Percentiles rank a stretch among this genome's conserved stretches.
Evolutionary conservation across 257 asterid species (phyloP).

Genomic region (Lavandula angustifolia): DNA sequence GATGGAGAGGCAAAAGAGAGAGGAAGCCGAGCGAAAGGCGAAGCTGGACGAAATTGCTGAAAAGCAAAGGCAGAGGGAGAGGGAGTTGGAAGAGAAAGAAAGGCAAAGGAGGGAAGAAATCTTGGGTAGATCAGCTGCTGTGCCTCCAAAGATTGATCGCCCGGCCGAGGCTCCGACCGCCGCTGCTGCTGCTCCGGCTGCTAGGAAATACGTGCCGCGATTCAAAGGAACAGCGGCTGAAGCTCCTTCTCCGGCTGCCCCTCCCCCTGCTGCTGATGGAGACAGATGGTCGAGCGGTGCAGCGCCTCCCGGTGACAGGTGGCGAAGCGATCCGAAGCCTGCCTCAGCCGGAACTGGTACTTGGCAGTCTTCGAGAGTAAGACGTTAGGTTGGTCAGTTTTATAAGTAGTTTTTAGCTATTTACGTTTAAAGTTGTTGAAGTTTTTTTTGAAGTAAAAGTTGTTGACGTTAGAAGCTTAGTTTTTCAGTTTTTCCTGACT

Average conservation of each 20-base stretch:
- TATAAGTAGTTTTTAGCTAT: too few species aligned
- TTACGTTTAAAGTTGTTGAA: too few species aligned
- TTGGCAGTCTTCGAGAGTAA: slow-evolving; percentile 25
- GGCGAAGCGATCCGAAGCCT: slow-evolving; percentile 20
- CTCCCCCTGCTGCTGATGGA: not conserved
- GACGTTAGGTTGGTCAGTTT: not conserved
- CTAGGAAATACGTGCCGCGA: slow-evolving; percentile 26
- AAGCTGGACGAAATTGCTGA: slow-evolving; percentile 33
- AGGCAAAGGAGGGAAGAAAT: slow-evolving; percentile 29
- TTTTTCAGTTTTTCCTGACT: too few species aligned
- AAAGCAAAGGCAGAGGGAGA: slow-evolving; percentile 31
- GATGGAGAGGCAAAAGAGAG: slow-evolving; percentile 32
- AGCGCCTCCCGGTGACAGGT: slow-evolving; percentile 19
- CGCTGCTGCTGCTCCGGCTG: not conserved
- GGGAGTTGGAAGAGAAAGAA: slow-evolving; percentile 32
- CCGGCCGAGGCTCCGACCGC: not conserved
- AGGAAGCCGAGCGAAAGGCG: slow-evolving; percentile 31
- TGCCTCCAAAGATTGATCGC: not conserved
- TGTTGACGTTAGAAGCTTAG: too few species aligned
- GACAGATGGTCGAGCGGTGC: slow-evolving; percentile 20
- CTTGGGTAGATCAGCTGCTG: slow-evolving; percentile 10
- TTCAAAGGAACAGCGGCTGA: slow-evolving; percentile 22
- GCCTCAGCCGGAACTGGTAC: not conserved
- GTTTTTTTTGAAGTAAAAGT: too few species aligned
- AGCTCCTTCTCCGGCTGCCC: slow-evolving; percentile 6